Conservation (phyloP, 441 rosid genomes). For the Gossypium trilobum region DNA sequence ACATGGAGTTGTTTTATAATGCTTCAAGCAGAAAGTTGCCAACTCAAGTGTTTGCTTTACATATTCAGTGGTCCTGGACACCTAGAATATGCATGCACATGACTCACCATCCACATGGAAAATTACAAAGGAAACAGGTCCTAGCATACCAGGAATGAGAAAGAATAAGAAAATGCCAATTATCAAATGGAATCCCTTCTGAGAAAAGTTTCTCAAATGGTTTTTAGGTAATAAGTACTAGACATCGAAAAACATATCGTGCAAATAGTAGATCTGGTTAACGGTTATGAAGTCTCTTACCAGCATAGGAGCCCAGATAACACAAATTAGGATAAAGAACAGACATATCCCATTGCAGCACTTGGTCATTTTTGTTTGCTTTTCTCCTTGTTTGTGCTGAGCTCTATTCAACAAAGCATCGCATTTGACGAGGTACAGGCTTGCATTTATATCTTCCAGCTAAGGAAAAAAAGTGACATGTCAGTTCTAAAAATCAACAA, state of each 20-base stretch:
- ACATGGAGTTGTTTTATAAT: not conserved
- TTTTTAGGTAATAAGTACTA: not conserved
- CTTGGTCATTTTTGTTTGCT: constrained; percentile 88
- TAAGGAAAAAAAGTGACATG: constrained; percentile 28
- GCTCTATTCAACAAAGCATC: constrained; percentile 87
- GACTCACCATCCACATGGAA: not conserved
- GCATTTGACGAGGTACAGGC: constrained; percentile 94
- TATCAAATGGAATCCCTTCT: not conserved
- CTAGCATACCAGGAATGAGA: not conserved
- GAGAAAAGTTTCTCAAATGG: constrained; percentile 2
- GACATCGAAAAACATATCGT: not conserved
- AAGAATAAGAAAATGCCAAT: not conserved
- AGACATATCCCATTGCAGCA: constrained; percentile 96
- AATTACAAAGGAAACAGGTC: not conserved
- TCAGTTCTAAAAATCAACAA: constrained; percentile 27
- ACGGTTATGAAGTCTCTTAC: constrained; percentile 38
- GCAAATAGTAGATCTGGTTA: not conserved
- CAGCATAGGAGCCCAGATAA: constrained; percentile 99
- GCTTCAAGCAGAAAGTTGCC: not conserved
- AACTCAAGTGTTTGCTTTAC: not conserved
- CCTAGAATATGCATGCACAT: not conserved
- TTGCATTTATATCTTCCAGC: constrained; percentile 98
- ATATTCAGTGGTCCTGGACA: constrained; percentile 1
- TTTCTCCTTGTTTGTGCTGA: constrained; percentile 81
- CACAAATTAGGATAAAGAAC: constrained; percentile 84